These are phyloP conservation scores for Tulasnella sp. DNA, from an alignment of 768 basidiomycete genomes.

Conservation along the genomic window DNA sequence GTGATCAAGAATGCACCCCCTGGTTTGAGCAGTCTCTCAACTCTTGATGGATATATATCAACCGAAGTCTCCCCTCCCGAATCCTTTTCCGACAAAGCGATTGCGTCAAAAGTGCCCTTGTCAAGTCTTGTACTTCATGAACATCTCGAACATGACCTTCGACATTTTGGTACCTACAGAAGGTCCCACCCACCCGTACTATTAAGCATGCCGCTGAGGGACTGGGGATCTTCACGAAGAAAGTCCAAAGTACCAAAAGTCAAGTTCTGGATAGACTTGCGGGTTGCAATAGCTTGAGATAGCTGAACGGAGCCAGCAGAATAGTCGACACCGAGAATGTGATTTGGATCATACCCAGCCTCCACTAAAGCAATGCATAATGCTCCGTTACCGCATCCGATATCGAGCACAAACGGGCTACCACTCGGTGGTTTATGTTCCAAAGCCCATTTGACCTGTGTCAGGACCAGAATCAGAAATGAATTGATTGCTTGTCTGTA, in stretches of 20 bases:
- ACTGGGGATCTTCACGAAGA: conserved; percentile 37
- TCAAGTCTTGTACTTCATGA: conserved; percentile 32
- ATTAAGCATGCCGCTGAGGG: conserved; percentile 16
- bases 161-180: conserved; percentile 22
- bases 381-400: conserved; percentile 65
- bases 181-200: conserved; percentile 46
- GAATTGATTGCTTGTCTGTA: background rate
- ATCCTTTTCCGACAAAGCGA: conserved; percentile 54
- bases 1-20: conserved; percentile 68
- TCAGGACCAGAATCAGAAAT: conserved; percentile 20
- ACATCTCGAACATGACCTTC: background rate
- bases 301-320: conserved; percentile 48
- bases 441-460: conserved; percentile 40
- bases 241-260: conserved; percentile 54
- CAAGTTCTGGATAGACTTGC: conserved; percentile 32
- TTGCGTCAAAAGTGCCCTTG: conserved; percentile 84
- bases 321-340: conserved; percentile 61
- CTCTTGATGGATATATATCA: conserved; percentile 45
- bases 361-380: conserved; percentile 56
- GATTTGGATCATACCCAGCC: conserved; percentile 43
- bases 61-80: conserved; percentile 40
- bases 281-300: conserved; percentile 41
- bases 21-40: conserved; percentile 44
- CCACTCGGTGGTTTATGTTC: conserved; percentile 39
- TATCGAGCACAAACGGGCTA: conserved; percentile 49